Evolutionary conservation across 179 eudicot genomes (phyloP).

Genomic region (Beta lomatogona): DNA sequence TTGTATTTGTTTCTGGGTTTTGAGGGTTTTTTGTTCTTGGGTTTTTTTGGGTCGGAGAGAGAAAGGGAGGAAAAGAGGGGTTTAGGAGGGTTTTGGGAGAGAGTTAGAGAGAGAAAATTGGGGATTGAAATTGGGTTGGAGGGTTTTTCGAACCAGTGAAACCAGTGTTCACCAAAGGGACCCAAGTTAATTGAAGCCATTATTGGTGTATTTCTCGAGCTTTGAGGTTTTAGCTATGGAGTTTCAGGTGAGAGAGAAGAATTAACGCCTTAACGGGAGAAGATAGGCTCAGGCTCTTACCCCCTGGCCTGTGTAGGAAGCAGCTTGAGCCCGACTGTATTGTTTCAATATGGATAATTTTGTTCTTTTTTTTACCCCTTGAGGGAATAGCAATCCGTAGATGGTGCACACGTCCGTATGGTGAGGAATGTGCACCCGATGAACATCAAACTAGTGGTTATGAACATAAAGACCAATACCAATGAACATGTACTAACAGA

Average conservation of each 20-base stretch:
- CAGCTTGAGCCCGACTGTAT: too few relatives aligned
- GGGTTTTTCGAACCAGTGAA: constrained; percentile 67
- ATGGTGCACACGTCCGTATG: too few relatives aligned
- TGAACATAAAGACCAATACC: too few relatives aligned
- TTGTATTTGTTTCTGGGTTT: constrained; percentile 50
- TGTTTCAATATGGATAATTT: too few relatives aligned
- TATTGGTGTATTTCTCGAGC: not conserved
- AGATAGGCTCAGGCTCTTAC: not conserved
- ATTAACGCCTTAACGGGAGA: not conserved
- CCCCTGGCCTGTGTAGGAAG: too few relatives aligned
- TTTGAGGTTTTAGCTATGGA: constrained; percentile 18
- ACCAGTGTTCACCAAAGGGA: constrained; percentile 51
- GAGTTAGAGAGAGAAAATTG: constrained; percentile 43
- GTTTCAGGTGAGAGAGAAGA: constrained; percentile 1
- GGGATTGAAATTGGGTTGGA: constrained; percentile 54
- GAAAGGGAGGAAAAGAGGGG: constrained; percentile 58
- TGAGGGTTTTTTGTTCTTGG: constrained; percentile 29
- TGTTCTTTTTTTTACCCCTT: too few relatives aligned
- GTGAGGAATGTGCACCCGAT: too few relatives aligned
- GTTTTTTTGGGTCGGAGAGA: constrained; percentile 37
- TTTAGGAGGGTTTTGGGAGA: constrained; percentile 44
- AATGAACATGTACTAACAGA: too few relatives aligned
- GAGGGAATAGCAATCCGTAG: too few relatives aligned
- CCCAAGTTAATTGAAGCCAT: constrained; percentile 77
- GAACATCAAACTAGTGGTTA: too few relatives aligned